Evolutionary conservation across 2,329 filamentous ascomycete genomes (phyloP).

Genomic region (Chaetomiaceae sp.): DNA sequence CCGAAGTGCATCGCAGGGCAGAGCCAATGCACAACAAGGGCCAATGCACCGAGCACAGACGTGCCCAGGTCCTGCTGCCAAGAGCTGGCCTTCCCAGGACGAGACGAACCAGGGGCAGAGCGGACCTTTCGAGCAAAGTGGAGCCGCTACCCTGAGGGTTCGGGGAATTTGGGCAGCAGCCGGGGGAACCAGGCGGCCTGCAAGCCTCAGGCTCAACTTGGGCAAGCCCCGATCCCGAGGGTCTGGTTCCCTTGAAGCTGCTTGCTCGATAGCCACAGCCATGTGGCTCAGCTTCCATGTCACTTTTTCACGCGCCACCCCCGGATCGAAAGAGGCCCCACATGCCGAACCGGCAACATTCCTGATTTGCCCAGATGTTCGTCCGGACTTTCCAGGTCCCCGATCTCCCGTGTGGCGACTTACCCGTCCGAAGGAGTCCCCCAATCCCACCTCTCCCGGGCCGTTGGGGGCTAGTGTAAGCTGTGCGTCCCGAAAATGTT

Average conservation of each 20-base stretch:
- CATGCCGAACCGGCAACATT: slow-evolving; percentile 8
- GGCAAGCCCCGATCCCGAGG: slow-evolving; percentile 18
- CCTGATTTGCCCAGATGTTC: background rate
- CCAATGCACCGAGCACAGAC: background rate
- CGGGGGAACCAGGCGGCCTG: background rate
- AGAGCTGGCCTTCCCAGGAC: slow-evolving; percentile 1
- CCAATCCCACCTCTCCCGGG: too few species aligned
- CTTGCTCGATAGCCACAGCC: slow-evolving; percentile 15
- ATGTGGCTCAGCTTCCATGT: slow-evolving; percentile 7
- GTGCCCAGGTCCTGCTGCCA: slow-evolving; percentile 10
- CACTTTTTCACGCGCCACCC: background rate
- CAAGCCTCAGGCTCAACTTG: slow-evolving; percentile 15
- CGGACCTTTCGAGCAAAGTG: slow-evolving; percentile 1
- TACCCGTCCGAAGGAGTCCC: too few species aligned
- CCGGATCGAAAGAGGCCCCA: background rate
- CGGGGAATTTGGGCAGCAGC: slow-evolving; percentile 7
- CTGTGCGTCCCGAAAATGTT: background rate
- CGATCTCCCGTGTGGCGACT: background rate
- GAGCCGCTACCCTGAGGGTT: slow-evolving; percentile 12
- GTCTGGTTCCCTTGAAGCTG: slow-evolving; percentile 8
- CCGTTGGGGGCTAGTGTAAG: slow-evolving; percentile 2
- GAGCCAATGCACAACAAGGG: background rate
- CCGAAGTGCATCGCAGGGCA: slow-evolving; percentile 6
- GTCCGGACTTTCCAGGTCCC: background rate
- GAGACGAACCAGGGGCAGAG: background rate